A percentile compares a stretch with the other conserved stretches of the same genome.
Evolutionary conservation across 2,329 filamentous ascomycete genomes (phyloP).

Genomic region (Drechslerella dactyloides): DNA sequence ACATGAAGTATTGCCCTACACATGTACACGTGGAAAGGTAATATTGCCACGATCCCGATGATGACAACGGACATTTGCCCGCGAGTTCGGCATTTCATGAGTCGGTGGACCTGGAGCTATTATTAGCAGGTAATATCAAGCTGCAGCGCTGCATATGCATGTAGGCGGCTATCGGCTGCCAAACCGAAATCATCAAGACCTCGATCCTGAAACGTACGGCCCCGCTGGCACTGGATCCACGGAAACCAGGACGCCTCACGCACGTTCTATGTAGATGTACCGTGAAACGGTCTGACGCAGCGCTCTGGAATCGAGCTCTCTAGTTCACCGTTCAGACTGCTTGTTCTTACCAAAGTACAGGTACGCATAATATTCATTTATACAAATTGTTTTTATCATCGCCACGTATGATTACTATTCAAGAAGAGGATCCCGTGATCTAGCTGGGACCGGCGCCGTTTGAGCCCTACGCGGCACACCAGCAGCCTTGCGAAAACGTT

Average conservation of each 20-base stretch:
- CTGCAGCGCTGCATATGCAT: background rate
- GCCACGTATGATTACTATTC: no score
- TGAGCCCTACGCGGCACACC: slow-evolving; percentile 1
- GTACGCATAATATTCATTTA: no score
- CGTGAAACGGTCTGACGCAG: background rate
- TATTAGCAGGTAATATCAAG: background rate
- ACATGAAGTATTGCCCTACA: slow-evolving; percentile 13
- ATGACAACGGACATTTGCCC: no score
- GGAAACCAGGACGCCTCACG: no score
- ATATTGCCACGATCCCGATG: slow-evolving; percentile 11
- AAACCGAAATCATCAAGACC: background rate
- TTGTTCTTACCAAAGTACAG: no score
- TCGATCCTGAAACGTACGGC: no score
- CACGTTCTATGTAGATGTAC: no score
- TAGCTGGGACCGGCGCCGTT: background rate
- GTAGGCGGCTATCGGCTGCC: background rate
- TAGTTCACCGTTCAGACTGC: background rate
- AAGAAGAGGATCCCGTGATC: background rate
- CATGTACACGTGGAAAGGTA: no score
- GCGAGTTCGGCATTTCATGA: background rate
- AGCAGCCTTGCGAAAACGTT: background rate
- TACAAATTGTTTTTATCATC: no score
- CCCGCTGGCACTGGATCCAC: no score
- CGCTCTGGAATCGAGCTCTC: background rate
- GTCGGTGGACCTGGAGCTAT: background rate